Conservation (phyloP, 805 yeast species). For the Ogataea sp. region DNA sequence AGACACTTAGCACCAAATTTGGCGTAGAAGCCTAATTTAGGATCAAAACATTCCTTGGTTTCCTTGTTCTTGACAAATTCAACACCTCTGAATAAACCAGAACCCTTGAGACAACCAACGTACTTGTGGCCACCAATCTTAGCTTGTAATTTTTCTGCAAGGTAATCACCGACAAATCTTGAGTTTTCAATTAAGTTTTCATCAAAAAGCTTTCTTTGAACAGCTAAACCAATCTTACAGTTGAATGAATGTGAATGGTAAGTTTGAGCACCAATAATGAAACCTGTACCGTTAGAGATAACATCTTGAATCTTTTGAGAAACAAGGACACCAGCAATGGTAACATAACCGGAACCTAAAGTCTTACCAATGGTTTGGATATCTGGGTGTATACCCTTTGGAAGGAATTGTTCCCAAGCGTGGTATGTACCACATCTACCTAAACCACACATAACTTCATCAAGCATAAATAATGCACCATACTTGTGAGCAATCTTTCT, state of each 20-base stretch:
- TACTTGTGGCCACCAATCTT: constrained; percentile 22
- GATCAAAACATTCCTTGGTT: constrained; percentile 38
- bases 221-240: constrained; percentile 38
- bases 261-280: constrained; percentile 40
- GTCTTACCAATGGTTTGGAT: constrained; percentile 43
- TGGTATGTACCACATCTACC: constrained; percentile 42
- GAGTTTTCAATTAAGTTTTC: constrained; percentile 32
- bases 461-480: constrained; percentile 38
- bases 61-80: constrained; percentile 40
- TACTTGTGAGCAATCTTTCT: constrained; percentile 41
- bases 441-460: constrained; percentile 51
- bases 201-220: constrained; percentile 33
- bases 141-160: constrained; percentile 28
- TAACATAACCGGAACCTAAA: constrained; percentile 41
- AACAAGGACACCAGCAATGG: constrained; percentile 40
- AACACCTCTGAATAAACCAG: constrained; percentile 47
- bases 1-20: constrained; percentile 26
- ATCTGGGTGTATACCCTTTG: constrained; percentile 33
- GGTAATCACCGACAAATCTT: constrained; percentile 32
- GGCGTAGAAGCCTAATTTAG: constrained; percentile 21
- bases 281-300: constrained; percentile 32
- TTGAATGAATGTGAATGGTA: constrained; percentile 41
- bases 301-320: constrained; percentile 33
- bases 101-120: constrained; percentile 47
- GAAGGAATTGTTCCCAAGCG: constrained; percentile 37